A percentile compares a stretch with the other conserved stretches of the same genome.
Conservation (phyloP, 345 rosid species). For the Populus nigra region DNA sequence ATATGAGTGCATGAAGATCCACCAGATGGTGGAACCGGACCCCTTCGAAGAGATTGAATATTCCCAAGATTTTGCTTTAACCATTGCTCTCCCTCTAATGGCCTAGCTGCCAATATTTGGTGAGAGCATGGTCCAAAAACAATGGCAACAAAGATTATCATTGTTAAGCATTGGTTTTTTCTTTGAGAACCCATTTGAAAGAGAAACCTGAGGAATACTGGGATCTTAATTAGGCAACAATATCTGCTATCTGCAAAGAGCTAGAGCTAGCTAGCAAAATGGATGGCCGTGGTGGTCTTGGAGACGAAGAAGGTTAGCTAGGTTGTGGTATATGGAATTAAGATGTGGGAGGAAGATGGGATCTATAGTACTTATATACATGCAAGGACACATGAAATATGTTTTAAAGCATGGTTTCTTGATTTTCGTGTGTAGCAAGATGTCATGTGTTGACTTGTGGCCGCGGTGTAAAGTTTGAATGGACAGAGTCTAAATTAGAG, state of each 20-base stretch:
- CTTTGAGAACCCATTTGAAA: constrained; percentile 7
- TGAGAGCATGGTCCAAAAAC: constrained; percentile 1
- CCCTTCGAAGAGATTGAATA: constrained; percentile 38
- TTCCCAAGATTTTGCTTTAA: not conserved
- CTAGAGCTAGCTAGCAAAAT: not conserved
- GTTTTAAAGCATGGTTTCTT: not conserved
- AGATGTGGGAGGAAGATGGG: not conserved
- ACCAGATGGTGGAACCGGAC: constrained; percentile 31
- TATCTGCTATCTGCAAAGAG: not conserved
- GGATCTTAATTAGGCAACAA: not conserved
- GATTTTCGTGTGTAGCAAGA: not conserved
- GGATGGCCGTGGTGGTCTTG: not conserved
- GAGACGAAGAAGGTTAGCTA: not conserved
- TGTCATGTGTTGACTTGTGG: constrained; percentile 12
- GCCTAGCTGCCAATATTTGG: constrained; percentile 29
- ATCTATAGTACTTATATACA: not conserved
- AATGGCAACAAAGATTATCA: not conserved
- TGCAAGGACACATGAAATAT: too few species aligned
- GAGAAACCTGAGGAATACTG: not conserved
- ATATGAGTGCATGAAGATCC: constrained; percentile 36
- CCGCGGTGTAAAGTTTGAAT: constrained; percentile 22
- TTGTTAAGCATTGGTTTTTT: not conserved
- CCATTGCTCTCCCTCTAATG: constrained; percentile 15
- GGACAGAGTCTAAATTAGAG: not conserved
- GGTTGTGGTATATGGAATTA: not conserved